These are phyloP conservation scores for Cymodocea nodosa DNA, from an alignment of 116 monocot genomes.

Conservation along the genomic window DNA sequence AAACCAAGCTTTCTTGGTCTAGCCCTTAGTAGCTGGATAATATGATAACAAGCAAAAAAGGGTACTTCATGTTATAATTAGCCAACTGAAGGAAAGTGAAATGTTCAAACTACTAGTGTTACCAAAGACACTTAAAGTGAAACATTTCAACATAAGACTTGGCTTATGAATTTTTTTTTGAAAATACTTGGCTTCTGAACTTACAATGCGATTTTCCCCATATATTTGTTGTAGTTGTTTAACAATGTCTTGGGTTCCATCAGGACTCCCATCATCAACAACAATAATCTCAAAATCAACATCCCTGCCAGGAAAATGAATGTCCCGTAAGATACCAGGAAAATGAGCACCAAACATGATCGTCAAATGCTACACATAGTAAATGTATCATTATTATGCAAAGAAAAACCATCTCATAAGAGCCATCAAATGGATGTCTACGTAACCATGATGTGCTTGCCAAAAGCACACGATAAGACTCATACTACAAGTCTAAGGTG, in stretches of 20 bases:
- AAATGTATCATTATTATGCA: no score
- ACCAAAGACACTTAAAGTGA: no score
- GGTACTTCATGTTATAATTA: no score
- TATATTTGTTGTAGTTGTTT: slow-evolving; percentile 85
- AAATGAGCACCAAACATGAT: not conserved
- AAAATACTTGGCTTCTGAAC: slow-evolving; percentile 3
- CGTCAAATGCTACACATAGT: no score
- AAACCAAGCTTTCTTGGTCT: slow-evolving; percentile 87
- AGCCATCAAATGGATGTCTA: no score
- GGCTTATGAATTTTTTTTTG: not conserved
- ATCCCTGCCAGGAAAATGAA: slow-evolving; percentile 28
- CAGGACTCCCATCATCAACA: slow-evolving; percentile 98
- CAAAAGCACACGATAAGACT: no score
- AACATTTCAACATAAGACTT: not conserved
- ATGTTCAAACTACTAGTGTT: not conserved
- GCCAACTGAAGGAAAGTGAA: slow-evolving; percentile 5
- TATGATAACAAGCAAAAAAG: not conserved
- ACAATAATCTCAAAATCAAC: slow-evolving; percentile 88
- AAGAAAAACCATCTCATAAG: no score
- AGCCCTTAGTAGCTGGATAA: slow-evolving; percentile 62
- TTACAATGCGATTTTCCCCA: slow-evolving; percentile 90
- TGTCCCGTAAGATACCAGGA: not conserved
- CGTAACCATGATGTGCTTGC: no score
- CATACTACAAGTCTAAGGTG: no score
- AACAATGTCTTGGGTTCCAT: slow-evolving; percentile 96